Evolutionary conservation across 2,329 filamentous ascomycete species (phyloP).

Genomic region (Atkinsonella texensis): DNA sequence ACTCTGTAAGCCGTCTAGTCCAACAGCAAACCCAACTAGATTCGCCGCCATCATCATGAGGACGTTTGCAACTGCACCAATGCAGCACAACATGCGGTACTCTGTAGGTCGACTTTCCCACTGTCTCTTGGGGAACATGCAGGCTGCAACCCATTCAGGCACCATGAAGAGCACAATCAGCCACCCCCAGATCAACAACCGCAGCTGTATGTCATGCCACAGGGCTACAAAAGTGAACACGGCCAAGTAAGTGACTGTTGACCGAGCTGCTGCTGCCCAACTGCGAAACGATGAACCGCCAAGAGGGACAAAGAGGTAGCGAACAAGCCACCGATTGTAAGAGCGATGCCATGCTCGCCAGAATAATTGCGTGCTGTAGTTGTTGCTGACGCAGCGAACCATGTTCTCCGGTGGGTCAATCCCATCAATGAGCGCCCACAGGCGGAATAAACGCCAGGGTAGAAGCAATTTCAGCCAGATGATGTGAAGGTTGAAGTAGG

Average conservation of each 20-base stretch:
- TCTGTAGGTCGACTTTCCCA: slow-evolving; percentile 58
- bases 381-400: slow-evolving; percentile 91
- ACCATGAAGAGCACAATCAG: slow-evolving; percentile 87
- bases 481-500: slow-evolving; percentile 90
- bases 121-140: slow-evolving; percentile 59
- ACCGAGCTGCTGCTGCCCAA: slow-evolving; percentile 37
- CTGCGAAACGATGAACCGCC: slow-evolving; percentile 52
- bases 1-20: slow-evolving; percentile 72
- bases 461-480: slow-evolving; percentile 97
- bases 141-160: slow-evolving; percentile 64
- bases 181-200: slow-evolving; percentile 93
- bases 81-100: slow-evolving; percentile 69
- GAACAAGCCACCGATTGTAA: slow-evolving; percentile 88
- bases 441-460: slow-evolving; percentile 94
- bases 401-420: slow-evolving; percentile 97
- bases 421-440: slow-evolving; percentile 87
- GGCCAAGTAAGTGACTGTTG: slow-evolving; percentile 62
- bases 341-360: slow-evolving; percentile 95
- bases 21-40: slow-evolving; percentile 87
- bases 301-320: slow-evolving; percentile 88
- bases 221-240: slow-evolving; percentile 96
- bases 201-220: slow-evolving; percentile 94
- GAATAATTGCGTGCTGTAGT: slow-evolving; percentile 81
- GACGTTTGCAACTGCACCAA: slow-evolving; percentile 72
- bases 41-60: slow-evolving; percentile 96